Evolutionary conservation across 495 filamentous ascomycete species (phyloP).

Genomic region (Chlorociboria aeruginascens): DNA sequence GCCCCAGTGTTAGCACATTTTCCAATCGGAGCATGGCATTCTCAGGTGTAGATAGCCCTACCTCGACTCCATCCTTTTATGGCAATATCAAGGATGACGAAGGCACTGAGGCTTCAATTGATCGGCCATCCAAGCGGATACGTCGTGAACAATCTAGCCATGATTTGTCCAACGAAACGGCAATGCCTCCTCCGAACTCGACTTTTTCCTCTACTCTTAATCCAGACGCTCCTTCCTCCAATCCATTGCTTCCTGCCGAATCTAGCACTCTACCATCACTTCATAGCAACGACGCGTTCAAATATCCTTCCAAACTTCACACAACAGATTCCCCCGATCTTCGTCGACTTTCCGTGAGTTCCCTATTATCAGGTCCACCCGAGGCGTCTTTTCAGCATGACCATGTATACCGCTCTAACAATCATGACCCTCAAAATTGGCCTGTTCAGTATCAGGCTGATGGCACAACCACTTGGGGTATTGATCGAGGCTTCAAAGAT

Average conservation of each 20-base stretch:
- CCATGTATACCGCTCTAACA: neutral
- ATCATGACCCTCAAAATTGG: constrained; percentile 15
- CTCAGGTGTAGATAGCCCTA: constrained; percentile 1
- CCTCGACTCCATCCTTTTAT: constrained; percentile 4
- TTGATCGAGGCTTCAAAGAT: constrained; percentile 58
- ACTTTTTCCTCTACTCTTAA: neutral
- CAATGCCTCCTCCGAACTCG: constrained; percentile 13
- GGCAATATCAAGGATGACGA: neutral
- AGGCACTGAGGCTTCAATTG: neutral
- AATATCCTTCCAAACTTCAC: constrained; percentile 3
- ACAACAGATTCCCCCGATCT: constrained; percentile 20
- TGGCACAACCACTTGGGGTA: constrained; percentile 41
- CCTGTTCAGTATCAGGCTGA: constrained; percentile 12
- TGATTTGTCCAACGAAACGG: constrained; percentile 2
- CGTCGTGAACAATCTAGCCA: constrained; percentile 4
- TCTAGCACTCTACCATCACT: constrained; percentile 19
- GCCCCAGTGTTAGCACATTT: neutral
- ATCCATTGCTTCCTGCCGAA: neutral
- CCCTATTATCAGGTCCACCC: constrained; percentile 26
- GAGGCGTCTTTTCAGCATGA: constrained; percentile 8
- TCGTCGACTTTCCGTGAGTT: constrained; percentile 30
- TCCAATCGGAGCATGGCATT: constrained; percentile 2
- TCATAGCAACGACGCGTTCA: constrained; percentile 9
- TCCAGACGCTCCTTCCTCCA: neutral
- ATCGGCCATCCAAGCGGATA: constrained; percentile 7